Evolutionary conservation across 1,139 yeast genomes (phyloP), one percentile per base, ranked within the genome.

Genomic region (Blastobotrys ciferrii): DNA sequence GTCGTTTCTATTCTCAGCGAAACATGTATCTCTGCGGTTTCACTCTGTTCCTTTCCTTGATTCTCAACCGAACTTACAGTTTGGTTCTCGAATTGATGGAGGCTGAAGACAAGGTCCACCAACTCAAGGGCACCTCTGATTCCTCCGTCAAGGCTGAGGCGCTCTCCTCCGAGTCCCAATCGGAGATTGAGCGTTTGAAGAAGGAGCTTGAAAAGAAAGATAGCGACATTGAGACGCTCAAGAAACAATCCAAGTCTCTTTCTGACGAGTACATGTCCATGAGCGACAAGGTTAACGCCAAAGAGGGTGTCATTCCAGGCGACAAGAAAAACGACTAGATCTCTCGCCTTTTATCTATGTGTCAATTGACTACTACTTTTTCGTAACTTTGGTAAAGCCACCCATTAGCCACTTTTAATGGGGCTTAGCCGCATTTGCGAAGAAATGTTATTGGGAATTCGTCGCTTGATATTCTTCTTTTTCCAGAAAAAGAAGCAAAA

Each of bases 1-100:
- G 97, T 68, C 78, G 91, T 64, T 94, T 94, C 69, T 89, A 91
- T 64, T 88, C 97, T 17, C 98, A 94, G 73, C 82, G 99, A 72
- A 94, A 94, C 74, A 83, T 91, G 86, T 94, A 94, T 63, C 77
- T 94, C 52, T 88, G 97, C 61, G 99, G 99, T 1, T 89, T 91
- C 70, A 89, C 98, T 2, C 76, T 94, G 67, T 94, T 94, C 67
- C 74, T 92, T 64, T 87, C 96, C 1, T 75, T 89, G 62, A 84
- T 89, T 51, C 80, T 91, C 59, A 82, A 84, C 61, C 80, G 97
- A 70, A 89, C 96, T n/a, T 88, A 86, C 65, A 74, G 81, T 3
- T 75, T 91, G 64, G 96, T 88, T 31, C 82, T 82, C 47, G 95
- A 87, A 61, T 75, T 88, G 68, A 71, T 88, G 55, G 77, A 77